Evolutionary conservation across 495 filamentous ascomycete genomes (phyloP), one percentile per base, ranked within the genome.

Genomic region (Lasiosphaeria miniovina): DNA sequence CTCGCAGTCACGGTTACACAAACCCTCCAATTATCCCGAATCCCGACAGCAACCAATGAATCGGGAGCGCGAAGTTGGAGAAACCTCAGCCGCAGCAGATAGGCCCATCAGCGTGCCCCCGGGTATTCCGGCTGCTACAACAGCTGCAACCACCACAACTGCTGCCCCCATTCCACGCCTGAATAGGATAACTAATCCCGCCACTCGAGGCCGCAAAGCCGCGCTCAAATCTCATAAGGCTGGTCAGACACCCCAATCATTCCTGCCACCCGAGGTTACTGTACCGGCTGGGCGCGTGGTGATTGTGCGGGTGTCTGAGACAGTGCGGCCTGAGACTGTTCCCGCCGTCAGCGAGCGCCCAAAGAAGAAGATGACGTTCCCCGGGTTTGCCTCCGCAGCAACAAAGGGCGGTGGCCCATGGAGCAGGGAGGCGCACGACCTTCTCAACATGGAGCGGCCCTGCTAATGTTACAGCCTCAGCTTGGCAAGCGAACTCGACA

Each of bases 341-440:
- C 45, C 45, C 38, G 24, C 50, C 55, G 58, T 45, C 14, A 35
- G 61, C 49, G 57, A 66, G 41, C 65, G 66, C 43, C 65, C 68
- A 33, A 73, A 59, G 52, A 56, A 57, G 34, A 63, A 52, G 43
- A 72, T 73, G 64, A 61, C 24, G 48, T 66, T 71, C 56, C 70
- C 72, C 14, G 75, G 73, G n/a, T 80, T 80, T 41, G 52, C 59
- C 11, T 72, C 67, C 61, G 72, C 68, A 24, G 24, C 24, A 24
- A 24, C 24, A 24, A 75, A 66, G 50, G 73, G 68, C 17, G 76
- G 75, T 6, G 81, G 80, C 1, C 75, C 80, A 1, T 83, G 81
- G 80, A 82, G 81, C 61, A 74, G 74, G 52, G 79, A 84, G 57
- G 77, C 80, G 8, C 64, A 76, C 58, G 81, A 84, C 58, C 62